A percentile compares a stretch with the other conserved stretches of the same genome.
phyloP scores from a whole-genome alignment of 2,329 filamentous ascomycete species.

The Teratosphaeria gauchensis region DNA sequence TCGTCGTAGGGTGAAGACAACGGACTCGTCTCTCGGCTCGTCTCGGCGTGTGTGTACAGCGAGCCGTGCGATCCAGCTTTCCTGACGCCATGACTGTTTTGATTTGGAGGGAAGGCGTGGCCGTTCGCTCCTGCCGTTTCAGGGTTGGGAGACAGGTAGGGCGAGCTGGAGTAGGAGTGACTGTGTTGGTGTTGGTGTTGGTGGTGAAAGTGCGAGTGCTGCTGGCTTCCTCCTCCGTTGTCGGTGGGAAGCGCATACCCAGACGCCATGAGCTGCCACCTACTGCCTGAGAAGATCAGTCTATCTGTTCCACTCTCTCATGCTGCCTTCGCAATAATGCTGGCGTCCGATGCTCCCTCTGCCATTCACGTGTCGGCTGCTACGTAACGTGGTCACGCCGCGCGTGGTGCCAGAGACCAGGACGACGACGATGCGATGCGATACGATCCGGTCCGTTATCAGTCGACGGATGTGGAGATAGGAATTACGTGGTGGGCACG shows the following conservation, averaged over 20 bases:
- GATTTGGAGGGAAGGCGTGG: slow-evolving; percentile 4
- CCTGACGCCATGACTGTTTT: slow-evolving; percentile 4
- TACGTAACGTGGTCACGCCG: not conserved
- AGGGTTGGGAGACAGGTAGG: slow-evolving; percentile 85
- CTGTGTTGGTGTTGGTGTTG: slow-evolving; percentile 27
- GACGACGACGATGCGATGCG: not conserved
- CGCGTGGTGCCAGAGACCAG: not conserved
- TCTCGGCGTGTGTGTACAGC: slow-evolving; percentile 21
- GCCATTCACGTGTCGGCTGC: slow-evolving; percentile 22
- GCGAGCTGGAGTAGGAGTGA: slow-evolving; percentile 12
- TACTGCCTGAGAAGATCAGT: not conserved
- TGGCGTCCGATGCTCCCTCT: slow-evolving; percentile 6
- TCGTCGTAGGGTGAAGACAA: slow-evolving; percentile 11
- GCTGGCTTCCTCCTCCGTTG: slow-evolving; percentile 11
- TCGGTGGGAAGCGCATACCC: slow-evolving; percentile 34
- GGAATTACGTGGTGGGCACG: too few relatives aligned
- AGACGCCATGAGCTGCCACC: slow-evolving; percentile 14
- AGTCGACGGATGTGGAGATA: not conserved
- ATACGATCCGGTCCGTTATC: not conserved
- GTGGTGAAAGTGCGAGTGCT: slow-evolving; percentile 17
- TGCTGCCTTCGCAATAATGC: not conserved
- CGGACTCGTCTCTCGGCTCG: slow-evolving; percentile 21
- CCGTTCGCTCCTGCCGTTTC: slow-evolving; percentile 74
- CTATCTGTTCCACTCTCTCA: not conserved
- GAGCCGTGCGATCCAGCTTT: slow-evolving; percentile 13